Evolutionary conservation across 2,329 filamentous ascomycete genomes (phyloP), one percentile per base, ranked within the genome.

Genomic region (Piedraia hortae): DNA sequence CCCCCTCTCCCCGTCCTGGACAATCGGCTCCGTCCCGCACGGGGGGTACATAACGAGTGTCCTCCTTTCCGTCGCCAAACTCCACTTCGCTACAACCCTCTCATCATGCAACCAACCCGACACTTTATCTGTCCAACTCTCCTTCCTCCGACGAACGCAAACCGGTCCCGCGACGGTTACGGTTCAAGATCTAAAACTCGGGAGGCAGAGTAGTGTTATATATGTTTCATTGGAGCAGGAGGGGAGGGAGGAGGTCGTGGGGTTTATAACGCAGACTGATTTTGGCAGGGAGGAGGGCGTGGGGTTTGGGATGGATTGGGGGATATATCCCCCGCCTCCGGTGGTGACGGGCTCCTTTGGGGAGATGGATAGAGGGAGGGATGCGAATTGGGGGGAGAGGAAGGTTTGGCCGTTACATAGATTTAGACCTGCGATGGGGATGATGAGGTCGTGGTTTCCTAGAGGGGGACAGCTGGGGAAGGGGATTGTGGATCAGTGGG

Each of bases 11-110:
- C n/a, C n/a, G n/a, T n/a, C n/a, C n/a, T 72, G 65, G 62, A 60
- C 56, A 31, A 68, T 73, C 31, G 66, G 66, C 25, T 16, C 35
- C 67, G 69, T 74, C 7, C 67, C 68, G 4, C 65, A 75, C 40
- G 69, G 69, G 23, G 69, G 69, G 26, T 70, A 67, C 34, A 59
- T 71, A 9, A 65, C 66, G 6, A 54, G 62, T 1, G 51, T 58
- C 21, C 54, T 75, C 28, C 52, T 69, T 28, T 51, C 54, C 24
- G 59, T 64, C 10, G 61, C 61, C 12, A 44, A 47, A 6, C 51
- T 47, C 2, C 66, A 72, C 41, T 67, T 68, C 46, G 42, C 31
- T 12, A 57, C 52, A 4, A 57, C 62, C 4, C 55, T 67, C 10
- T 45, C 51, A 27, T 49, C 54, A 22, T 58, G 57, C 22, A 55